Percentiles rank a stretch among this genome's conserved stretches.
phyloP scores from a whole-genome alignment of 352 stramenopile species.

The Salisapilia sapeloensis region DNA sequence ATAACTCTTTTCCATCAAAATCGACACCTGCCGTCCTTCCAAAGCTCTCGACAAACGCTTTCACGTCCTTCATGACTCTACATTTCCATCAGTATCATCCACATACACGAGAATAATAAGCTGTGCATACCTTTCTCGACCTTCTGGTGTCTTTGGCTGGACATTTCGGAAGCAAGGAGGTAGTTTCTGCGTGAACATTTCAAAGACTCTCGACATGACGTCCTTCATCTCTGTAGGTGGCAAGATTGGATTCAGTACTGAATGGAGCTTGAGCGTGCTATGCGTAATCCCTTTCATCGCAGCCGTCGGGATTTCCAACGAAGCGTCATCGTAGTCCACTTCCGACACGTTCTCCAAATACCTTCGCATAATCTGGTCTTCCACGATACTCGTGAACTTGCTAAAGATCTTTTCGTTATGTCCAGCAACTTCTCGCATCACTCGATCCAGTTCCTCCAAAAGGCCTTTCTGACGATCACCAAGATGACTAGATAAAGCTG shows the following conservation, averaged over 20 bases:
- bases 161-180: conserved; percentile 80
- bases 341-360: conserved; percentile 65
- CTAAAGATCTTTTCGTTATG: conserved; percentile 95
- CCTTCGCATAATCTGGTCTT: conserved; percentile 91
- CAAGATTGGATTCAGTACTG: conserved; percentile 85
- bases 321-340: conserved; percentile 52
- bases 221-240: conserved; percentile 90
- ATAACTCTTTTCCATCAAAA: conserved; percentile 42
- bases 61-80: conserved; percentile 59
- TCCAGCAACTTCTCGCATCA: conserved; percentile 89
- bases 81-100: not conserved
- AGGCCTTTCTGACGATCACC: conserved; percentile 91
- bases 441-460: conserved; percentile 91
- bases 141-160: conserved; percentile 46
- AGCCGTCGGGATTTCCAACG: conserved; percentile 39
- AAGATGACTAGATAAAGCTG: conserved; percentile 89
- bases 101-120: not conserved
- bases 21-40: conserved; percentile 41
- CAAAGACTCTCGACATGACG: conserved; percentile 84
- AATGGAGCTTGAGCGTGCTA: conserved; percentile 90
- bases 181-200: conserved; percentile 81
- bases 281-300: conserved; percentile 89
- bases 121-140: conserved; percentile 39
- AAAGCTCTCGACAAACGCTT: conserved; percentile 57
- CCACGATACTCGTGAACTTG: conserved; percentile 96